A percentile compares a stretch with the other conserved stretches of the same genome.
Conservation (phyloP, 495 filamentous ascomycete genomes). For the Aspergillus bertholletiae region DNA sequence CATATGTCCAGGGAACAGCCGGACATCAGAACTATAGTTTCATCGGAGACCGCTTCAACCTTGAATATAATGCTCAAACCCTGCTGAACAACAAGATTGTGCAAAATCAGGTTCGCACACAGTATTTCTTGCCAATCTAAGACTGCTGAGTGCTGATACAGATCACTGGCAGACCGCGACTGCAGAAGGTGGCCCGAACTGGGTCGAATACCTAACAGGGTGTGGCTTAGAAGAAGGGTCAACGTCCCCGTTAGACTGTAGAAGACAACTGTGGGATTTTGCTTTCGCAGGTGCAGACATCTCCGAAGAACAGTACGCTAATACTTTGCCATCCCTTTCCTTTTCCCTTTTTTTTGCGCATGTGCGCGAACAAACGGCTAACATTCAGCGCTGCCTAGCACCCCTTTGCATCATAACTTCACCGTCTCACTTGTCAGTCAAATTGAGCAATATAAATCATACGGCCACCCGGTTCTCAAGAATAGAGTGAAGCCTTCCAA, state of each 20-base stretch:
- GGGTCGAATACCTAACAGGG: conserved; percentile 45
- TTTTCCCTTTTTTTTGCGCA: too few relatives aligned
- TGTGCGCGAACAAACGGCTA: not conserved
- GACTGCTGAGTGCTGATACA: not conserved
- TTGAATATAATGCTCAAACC: conserved; percentile 32
- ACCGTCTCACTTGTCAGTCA: conserved; percentile 44
- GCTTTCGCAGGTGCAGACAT: conserved; percentile 53
- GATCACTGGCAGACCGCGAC: conserved; percentile 24
- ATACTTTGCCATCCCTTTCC: not conserved
- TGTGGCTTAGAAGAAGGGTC: conserved; percentile 38
- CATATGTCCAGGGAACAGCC: conserved; percentile 48
- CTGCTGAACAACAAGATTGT: conserved; percentile 46
- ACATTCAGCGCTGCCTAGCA: conserved; percentile 15
- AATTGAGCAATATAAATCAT: conserved; percentile 31
- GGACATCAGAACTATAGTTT: conserved; percentile 48
- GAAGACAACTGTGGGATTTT: conserved; percentile 52
- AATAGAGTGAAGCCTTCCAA: conserved; percentile 17
- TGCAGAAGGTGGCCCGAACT: conserved; percentile 49
- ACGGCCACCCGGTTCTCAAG: conserved; percentile 26
- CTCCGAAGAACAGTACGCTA: conserved; percentile 31
- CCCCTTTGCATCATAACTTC: conserved; percentile 47
- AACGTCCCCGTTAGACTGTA: conserved; percentile 34
- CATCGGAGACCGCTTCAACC: conserved; percentile 42
- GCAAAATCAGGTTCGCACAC: conserved; percentile 39
- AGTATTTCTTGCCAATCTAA: not conserved